Base-by-base conservation (phyloP, 2,329 filamentous ascomycete genomes). In the Diaporthe citriasiana region DNA sequence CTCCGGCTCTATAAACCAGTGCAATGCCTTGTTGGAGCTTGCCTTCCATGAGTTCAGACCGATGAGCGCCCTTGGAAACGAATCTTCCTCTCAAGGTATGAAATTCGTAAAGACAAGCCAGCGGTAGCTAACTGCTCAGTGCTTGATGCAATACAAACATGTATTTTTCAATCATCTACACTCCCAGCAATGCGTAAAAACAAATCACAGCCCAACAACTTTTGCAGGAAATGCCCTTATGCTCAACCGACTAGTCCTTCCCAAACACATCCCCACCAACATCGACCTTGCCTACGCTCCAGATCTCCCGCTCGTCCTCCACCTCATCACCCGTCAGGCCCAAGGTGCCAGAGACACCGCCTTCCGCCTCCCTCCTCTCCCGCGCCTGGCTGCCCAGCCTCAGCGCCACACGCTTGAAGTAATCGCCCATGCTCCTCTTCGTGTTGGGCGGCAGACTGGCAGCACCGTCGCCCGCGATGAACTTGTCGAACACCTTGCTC, bases 281-380 rank as follows among this genome's bases (percentile, higher is more conserved):
- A 81, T 98, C 96, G 66, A 98, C 92, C 84, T 93, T 95, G 8
- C 97, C 97, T 66, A 99, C 93, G 82, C 94, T 97, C 95, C 95
- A 97, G 76, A 99, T 92, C 86, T 99, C 97, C 83, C 91, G 93
- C 86, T 98, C 95, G 84, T 99, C 97, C 81, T 99, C 97, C 42
- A 91, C 86, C 85, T 99, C 97, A 82, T 99, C 97, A 80, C 94
- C 95, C 45, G 93, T 94, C 79, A 99, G 82, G 0, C 95, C 95
- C 66, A 98, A 82, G 17, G 74, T 75, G 0, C 95, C 95, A 60
- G 95, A 95, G 74, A 93, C 90, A 10, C 96, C 97, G 76, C 95
- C 96, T 82, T 98, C 95, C 0, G 97, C 97, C 78, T 98, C 95
- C 80, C 91, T 93, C 78, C 97, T 90, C 85, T 99, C 97, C 76